Conservation (phyloP, 2,329 filamentous ascomycete species). For the Pseudophaeomoniella oleicola region DNA sequence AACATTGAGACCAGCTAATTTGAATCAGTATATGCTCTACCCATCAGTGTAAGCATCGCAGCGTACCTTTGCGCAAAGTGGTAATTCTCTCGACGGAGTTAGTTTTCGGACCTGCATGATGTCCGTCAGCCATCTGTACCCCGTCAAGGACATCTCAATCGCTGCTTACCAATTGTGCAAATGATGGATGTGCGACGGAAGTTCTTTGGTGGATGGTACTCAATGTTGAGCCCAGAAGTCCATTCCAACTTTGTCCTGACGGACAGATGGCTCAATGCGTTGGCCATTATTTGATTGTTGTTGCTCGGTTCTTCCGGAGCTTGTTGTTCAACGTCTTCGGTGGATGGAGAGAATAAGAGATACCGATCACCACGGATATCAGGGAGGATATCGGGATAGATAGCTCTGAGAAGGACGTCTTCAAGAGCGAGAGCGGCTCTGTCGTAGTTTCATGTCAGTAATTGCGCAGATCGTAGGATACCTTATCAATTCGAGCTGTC, state of each 20-base stretch:
- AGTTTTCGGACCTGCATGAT: slow-evolving; percentile 66
- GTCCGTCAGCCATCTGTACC: slow-evolving; percentile 3
- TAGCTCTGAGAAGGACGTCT: no score
- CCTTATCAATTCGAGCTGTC: no score
- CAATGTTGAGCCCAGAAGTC: slow-evolving; percentile 71
- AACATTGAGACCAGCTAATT: slow-evolving; percentile 73
- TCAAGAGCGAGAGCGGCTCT: no score
- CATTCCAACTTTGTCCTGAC: slow-evolving; percentile 59
- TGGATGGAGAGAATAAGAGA: slow-evolving; percentile 1
- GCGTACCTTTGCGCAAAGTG: slow-evolving; percentile 56
- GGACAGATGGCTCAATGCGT: slow-evolving; percentile 74
- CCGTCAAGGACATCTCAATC: background rate
- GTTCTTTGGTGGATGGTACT: slow-evolving; percentile 72
- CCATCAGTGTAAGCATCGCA: no score
- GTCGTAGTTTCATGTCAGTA: no score
- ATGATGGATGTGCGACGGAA: slow-evolving; percentile 97
- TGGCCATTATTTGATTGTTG: slow-evolving; percentile 37
- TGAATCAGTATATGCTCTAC: slow-evolving; percentile 9
- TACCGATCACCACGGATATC: no score
- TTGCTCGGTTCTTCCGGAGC: background rate
- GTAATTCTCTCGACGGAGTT: slow-evolving; percentile 98
- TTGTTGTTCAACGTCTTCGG: slow-evolving; percentile 2
- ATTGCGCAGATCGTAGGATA: no score
- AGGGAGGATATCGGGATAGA: no score
- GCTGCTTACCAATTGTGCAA: slow-evolving; percentile 67